These are phyloP conservation scores for Trametes versicolor DNA, from an alignment of 1,284 basidiomycete species.

Conservation along the genomic window DNA sequence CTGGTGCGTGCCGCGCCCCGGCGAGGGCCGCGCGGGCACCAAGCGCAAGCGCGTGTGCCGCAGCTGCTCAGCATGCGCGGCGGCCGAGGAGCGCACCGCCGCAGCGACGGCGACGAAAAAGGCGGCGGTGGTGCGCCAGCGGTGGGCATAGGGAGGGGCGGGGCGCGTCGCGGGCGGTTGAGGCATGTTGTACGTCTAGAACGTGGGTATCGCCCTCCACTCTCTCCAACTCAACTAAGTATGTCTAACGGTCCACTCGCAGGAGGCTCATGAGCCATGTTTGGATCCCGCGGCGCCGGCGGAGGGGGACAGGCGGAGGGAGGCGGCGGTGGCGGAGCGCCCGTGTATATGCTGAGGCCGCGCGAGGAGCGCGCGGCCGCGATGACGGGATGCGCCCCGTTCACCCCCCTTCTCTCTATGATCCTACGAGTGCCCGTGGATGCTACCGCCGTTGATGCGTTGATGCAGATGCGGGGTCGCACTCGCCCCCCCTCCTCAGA, in stretches of 20 bases:
- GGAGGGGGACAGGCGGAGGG: constrained; percentile 15
- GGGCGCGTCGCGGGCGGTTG: constrained; percentile 16
- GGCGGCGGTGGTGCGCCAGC: constrained; percentile 15
- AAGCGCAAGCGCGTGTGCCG: constrained; percentile 37
- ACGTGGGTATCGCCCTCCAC: constrained; percentile 19
- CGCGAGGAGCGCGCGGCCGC: constrained; percentile 18
- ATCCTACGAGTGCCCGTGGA: background rate
- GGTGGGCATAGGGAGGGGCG: constrained; percentile 16
- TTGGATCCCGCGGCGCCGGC: constrained; percentile 18
- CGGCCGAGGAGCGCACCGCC: constrained; percentile 34
- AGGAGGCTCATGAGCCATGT: constrained; percentile 29
- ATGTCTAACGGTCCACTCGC: background rate
- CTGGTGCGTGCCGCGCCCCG: constrained; percentile 41
- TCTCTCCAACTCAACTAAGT: no score
- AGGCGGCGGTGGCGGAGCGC: constrained; percentile 6
- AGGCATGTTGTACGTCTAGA: constrained; percentile 24
- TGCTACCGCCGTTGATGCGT: background rate
- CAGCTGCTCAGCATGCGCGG: constrained; percentile 37
- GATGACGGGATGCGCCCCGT: constrained; percentile 12
- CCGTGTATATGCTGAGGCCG: constrained; percentile 29
- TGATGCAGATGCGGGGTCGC: constrained; percentile 10
- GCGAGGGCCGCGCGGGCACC: constrained; percentile 24
- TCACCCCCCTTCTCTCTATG: background rate
- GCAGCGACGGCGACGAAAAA: constrained; percentile 29
- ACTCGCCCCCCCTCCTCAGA: constrained; percentile 6